These are phyloP conservation scores for Sergeia podlipaevii DNA, from an alignment of 208 protist species.

Conservation along the genomic window DNA sequence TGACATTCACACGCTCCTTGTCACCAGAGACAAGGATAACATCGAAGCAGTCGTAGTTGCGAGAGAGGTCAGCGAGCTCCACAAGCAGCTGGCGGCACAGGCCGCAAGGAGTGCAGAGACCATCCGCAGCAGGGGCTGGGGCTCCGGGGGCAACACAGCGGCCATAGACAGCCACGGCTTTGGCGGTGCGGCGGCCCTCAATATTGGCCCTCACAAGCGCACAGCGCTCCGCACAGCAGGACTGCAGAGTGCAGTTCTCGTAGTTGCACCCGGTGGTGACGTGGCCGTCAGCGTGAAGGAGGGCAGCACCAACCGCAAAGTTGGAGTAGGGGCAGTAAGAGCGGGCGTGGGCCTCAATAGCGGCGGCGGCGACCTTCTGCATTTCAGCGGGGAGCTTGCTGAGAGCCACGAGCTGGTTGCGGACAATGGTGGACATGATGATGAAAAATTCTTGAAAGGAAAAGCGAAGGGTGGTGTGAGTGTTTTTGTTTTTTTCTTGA, in stretches of 20 bases:
- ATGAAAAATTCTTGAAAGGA: not conserved
- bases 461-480: not conserved
- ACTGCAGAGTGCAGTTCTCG: slow-evolving; percentile 78
- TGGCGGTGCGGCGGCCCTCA: slow-evolving; percentile 56
- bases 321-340: slow-evolving; percentile 78
- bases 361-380: slow-evolving; percentile 31
- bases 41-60: slow-evolving; percentile 60
- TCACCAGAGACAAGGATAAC: slow-evolving; percentile 65
- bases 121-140: slow-evolving; percentile 19
- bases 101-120: slow-evolving; percentile 70
- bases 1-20: slow-evolving; percentile 34
- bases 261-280: slow-evolving; percentile 82
- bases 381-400: slow-evolving; percentile 30
- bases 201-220: slow-evolving; percentile 79
- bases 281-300: slow-evolving; percentile 58
- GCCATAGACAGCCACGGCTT: slow-evolving; percentile 81
- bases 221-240: slow-evolving; percentile 81
- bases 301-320: slow-evolving; percentile 76
- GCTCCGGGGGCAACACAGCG: slow-evolving; percentile 7
- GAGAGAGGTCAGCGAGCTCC: slow-evolving; percentile 74
- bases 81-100: slow-evolving; percentile 80
- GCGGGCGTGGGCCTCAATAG: slow-evolving; percentile 42
- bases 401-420: slow-evolving; percentile 37
- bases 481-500: not conserved
- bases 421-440: not conserved